These are phyloP conservation scores for Fusarium poae DNA, from an alignment of 2,329 filamentous ascomycete species.

Conservation along the genomic window DNA sequence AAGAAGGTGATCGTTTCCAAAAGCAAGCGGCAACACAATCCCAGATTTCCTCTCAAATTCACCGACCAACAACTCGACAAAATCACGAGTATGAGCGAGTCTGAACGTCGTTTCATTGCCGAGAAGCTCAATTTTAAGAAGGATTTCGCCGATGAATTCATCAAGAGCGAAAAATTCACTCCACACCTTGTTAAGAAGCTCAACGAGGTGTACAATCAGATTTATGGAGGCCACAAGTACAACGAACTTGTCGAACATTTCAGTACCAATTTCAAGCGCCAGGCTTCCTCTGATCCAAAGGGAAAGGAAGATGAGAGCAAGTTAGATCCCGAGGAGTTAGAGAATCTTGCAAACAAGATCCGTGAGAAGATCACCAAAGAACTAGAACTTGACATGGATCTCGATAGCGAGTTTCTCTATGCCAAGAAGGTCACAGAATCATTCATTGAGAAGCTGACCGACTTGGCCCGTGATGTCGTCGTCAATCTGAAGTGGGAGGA, in stretches of 20 bases:
- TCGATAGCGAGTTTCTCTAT: neutral
- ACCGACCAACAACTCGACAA: neutral
- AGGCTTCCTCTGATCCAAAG: neutral
- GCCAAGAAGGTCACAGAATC: constrained; percentile 2
- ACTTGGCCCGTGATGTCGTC: neutral
- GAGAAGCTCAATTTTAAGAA: constrained; percentile 4
- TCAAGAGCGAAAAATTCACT: constrained; percentile 2
- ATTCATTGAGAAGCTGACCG: constrained; percentile 7
- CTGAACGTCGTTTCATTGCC: neutral
- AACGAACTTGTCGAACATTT: neutral
- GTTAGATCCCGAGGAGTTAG: neutral
- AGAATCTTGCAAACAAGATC: neutral
- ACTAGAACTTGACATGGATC: neutral
- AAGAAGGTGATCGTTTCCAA: neutral
- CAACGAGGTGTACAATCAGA: constrained; percentile 2
- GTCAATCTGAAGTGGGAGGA: neutral
- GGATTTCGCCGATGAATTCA: constrained; percentile 7
- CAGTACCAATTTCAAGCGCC: neutral
- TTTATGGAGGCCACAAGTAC: neutral
- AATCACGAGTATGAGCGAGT: neutral
- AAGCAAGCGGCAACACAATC: neutral
- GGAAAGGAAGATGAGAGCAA: neutral
- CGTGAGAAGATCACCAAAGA: constrained; percentile 5
- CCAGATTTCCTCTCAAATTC: neutral
- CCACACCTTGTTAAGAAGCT: constrained; percentile 11